A percentile compares a stretch with the other conserved stretches of the same genome.
Evolutionary conservation across 306 rosid species (phyloP).

Genomic region (Castanea crenata): DNA sequence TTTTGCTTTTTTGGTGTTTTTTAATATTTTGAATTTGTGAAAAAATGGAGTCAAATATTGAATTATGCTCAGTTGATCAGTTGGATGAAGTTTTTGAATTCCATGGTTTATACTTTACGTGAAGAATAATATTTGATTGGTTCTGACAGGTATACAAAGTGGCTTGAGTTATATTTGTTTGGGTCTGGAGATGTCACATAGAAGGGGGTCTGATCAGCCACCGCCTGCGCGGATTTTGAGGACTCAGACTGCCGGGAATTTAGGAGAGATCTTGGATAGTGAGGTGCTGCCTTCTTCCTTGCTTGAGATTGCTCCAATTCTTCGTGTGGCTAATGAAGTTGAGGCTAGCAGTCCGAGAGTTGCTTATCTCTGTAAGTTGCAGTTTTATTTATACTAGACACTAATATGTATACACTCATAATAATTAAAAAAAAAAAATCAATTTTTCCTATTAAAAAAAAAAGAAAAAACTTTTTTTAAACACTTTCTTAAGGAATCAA

Average conservation of each 20-base stretch:
- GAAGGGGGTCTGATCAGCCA: constrained; percentile 71
- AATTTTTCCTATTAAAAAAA: too few species aligned
- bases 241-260: constrained; percentile 85
- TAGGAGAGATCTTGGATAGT: constrained; percentile 82
- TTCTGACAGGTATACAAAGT: constrained; percentile 18
- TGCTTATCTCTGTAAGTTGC: constrained; percentile 90
- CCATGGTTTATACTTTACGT: background rate
- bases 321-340: constrained; percentile 81
- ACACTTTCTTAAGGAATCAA: too few species aligned
- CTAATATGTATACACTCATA: too few species aligned
- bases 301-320: constrained; percentile 33
- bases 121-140: constrained; percentile 16
- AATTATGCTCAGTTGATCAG: background rate
- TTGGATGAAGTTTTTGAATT: background rate
- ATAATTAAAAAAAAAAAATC: too few species aligned
- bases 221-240: constrained; percentile 66
- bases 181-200: constrained; percentile 62
- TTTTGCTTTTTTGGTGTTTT: background rate
- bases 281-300: constrained; percentile 94
- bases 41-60: background rate
- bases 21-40: background rate
- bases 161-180: constrained; percentile 19
- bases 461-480: too few species aligned
- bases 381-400: constrained; percentile 1
- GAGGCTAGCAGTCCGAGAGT: constrained; percentile 78